A percentile compares a stretch with the other conserved stretches of the same genome.
These are phyloP conservation scores for Tetrahymena borealis DNA, from an alignment of 73 alveolate genomes.

Conservation along the genomic window DNA sequence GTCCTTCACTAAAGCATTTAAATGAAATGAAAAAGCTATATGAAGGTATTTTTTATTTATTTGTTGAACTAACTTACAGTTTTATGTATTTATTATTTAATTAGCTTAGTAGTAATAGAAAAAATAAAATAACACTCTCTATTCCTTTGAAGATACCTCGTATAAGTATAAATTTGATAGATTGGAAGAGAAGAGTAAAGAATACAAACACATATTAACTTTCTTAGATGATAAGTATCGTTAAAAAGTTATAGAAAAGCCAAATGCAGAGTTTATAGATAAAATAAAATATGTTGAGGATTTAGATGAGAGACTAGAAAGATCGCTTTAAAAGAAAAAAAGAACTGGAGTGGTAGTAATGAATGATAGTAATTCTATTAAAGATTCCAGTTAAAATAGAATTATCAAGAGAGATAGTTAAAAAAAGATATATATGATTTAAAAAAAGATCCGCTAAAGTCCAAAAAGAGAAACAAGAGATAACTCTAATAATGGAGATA, in stretches of 20 bases:
- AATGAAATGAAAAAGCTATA: background rate
- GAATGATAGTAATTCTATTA: background rate
- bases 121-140: background rate
- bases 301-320: background rate
- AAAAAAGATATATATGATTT: background rate
- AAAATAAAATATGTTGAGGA: background rate
- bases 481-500: background rate
- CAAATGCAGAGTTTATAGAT: background rate
- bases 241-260: background rate
- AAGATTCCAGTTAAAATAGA: background rate
- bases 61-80: background rate
- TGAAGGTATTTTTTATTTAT: background rate
- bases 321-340: background rate
- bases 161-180: background rate
- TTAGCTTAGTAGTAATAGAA: background rate
- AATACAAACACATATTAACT: background rate
- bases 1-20: background rate
- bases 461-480: background rate
- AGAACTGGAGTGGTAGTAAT: background rate
- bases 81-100: background rate
- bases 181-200: background rate
- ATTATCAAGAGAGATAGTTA: background rate
- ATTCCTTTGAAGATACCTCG: background rate
- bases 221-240: background rate
- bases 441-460: background rate